Percentiles rank a stretch among this genome's conserved stretches.
Conservation (phyloP, 257 asterid genomes). For the Thymus mandschuricus region DNA sequence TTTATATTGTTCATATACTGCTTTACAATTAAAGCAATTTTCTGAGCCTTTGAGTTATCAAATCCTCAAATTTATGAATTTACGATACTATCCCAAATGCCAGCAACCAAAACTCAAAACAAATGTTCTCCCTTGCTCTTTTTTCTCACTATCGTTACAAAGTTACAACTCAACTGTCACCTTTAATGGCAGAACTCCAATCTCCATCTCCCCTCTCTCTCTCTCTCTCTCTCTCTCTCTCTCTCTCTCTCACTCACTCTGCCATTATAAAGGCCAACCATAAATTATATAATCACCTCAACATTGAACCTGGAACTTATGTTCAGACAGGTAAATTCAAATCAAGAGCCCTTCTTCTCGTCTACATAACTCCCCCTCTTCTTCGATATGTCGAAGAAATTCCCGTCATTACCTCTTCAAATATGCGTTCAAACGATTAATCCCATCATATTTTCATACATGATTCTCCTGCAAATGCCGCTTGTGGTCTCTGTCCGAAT, state of each 20-base stretch:
- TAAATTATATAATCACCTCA: slow-evolving; percentile 7
- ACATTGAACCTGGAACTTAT: background rate
- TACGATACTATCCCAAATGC: too few species aligned
- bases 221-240: too few species aligned
- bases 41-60: too few species aligned
- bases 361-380: background rate
- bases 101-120: background rate
- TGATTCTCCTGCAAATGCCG: slow-evolving; percentile 75
- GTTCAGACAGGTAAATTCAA: background rate
- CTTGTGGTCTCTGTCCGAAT: slow-evolving; percentile 38
- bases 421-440: background rate
- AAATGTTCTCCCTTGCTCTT: background rate
- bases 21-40: too few species aligned
- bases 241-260: too few species aligned
- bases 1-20: too few species aligned
- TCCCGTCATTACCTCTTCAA: too few species aligned
- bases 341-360: background rate
- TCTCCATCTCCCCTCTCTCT: slow-evolving; percentile 15
- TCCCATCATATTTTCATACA: slow-evolving; percentile 38
- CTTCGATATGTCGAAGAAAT: background rate
- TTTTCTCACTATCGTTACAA: background rate
- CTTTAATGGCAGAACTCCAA: slow-evolving; percentile 11
- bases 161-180: slow-evolving; percentile 2
- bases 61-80: too few species aligned
- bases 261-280: slow-evolving; percentile 10